Conservation (phyloP, 2,329 filamentous ascomycete species). For the Geosmithia flava region DNA sequence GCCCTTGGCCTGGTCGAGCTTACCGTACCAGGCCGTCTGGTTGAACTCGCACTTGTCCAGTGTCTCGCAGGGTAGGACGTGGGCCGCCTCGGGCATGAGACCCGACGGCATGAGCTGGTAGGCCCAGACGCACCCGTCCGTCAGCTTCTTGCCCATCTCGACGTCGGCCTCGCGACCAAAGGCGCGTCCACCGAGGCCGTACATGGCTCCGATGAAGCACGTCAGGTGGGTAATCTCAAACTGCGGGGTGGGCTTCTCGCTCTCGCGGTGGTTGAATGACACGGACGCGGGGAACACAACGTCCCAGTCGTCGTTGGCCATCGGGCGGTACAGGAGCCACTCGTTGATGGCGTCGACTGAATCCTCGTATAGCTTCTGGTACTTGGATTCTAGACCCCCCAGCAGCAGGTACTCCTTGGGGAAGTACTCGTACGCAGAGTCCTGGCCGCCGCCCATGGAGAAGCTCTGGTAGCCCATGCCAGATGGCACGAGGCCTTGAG, state of each 20-base stretch:
- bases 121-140: constrained; percentile 59
- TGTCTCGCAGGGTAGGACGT: constrained; percentile 31
- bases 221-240: constrained; percentile 54
- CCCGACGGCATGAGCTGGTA: constrained; percentile 48
- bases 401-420: constrained; percentile 60
- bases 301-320: constrained; percentile 53
- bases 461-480: constrained; percentile 33
- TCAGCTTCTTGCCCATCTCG: constrained; percentile 50
- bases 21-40: constrained; percentile 32
- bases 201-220: constrained; percentile 62
- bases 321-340: constrained; percentile 65
- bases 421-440: constrained; percentile 63
- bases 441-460: constrained; percentile 52
- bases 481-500: constrained; percentile 43
- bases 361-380: constrained; percentile 58
- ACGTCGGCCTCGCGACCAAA: constrained; percentile 47
- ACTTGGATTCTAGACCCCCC: constrained; percentile 61
- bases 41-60: constrained; percentile 37
- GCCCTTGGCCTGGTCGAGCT: constrained; percentile 31
- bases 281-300: constrained; percentile 63
- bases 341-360: constrained; percentile 57
- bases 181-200: constrained; percentile 51
- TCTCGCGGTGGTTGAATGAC: constrained; percentile 23
- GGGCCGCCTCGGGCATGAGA: constrained; percentile 49
- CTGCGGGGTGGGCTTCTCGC: constrained; percentile 27